phyloP scores from a whole-genome alignment of 1,284 basidiomycete species.

The Coniferiporia weirii region DNA sequence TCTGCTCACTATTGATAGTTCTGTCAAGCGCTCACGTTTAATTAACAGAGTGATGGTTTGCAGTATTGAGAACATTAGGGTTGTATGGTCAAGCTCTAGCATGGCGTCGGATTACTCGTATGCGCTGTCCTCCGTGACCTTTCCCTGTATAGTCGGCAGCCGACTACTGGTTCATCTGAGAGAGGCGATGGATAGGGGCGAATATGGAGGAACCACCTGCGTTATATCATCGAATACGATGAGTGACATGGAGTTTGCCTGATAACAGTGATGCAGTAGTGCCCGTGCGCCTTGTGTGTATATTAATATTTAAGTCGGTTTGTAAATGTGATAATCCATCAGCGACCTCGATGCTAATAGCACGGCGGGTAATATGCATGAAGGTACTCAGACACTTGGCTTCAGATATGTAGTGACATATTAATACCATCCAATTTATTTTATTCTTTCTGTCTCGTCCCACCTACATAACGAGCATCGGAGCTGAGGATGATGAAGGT shows the following conservation, averaged over 20 bases:
- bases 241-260: not conserved
- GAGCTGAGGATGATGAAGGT: too few species aligned
- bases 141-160: slow-evolving; percentile 10
- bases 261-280: too few species aligned
- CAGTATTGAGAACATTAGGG: slow-evolving; percentile 7
- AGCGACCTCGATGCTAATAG: too few species aligned
- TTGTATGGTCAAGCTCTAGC: slow-evolving; percentile 2
- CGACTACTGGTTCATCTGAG: slow-evolving; percentile 9
- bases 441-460: too few species aligned
- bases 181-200: not conserved
- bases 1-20: not conserved
- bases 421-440: too few species aligned
- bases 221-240: not conserved
- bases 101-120: slow-evolving; percentile 1
- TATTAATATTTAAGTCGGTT: too few species aligned
- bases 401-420: too few species aligned
- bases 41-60: slow-evolving; percentile 9
- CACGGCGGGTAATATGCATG: too few species aligned
- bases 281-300: too few species aligned
- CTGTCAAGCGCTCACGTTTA: not conserved
- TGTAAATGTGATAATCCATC: too few species aligned
- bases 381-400: too few species aligned
- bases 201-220: not conserved
- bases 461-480: too few species aligned
- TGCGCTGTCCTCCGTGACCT: slow-evolving; percentile 1